A percentile compares a stretch with the other conserved stretches of the same genome.
Evolutionary conservation across 2,329 filamentous ascomycete species (phyloP).

Genomic region (Penicillium janthinellum): DNA sequence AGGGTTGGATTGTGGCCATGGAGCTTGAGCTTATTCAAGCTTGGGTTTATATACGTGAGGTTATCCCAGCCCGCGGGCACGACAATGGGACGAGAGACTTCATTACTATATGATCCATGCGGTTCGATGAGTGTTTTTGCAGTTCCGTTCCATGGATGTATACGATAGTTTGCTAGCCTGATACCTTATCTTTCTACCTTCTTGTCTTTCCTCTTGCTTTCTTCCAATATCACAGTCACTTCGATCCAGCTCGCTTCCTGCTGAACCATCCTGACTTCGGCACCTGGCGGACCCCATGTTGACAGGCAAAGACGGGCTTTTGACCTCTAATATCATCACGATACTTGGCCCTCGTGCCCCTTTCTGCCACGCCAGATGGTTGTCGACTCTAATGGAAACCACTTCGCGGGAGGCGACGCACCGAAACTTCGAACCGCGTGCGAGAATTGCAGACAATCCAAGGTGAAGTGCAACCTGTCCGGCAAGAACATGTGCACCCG

Average conservation of each 20-base stretch:
- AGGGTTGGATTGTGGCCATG: slow-evolving; percentile 8
- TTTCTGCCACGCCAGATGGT: slow-evolving; percentile 27
- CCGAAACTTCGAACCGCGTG: slow-evolving; percentile 43
- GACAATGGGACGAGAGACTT: background rate
- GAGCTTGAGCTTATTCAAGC: slow-evolving; percentile 24
- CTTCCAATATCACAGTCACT: background rate
- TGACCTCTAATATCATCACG: background rate
- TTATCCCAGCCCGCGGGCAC: background rate
- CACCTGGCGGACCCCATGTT: background rate
- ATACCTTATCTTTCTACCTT: background rate
- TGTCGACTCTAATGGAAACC: slow-evolving; percentile 27
- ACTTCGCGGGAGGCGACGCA: slow-evolving; percentile 28
- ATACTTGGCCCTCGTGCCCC: background rate
- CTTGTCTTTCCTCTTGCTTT: background rate
- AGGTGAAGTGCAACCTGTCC: slow-evolving; percentile 43
- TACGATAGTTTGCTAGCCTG: background rate
- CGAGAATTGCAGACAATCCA: slow-evolving; percentile 44
- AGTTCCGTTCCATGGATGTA: background rate
- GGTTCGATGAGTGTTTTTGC: background rate
- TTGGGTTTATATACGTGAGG: slow-evolving; percentile 19
- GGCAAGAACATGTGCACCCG: slow-evolving; percentile 41
- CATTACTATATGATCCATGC: background rate
- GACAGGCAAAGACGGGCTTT: background rate
- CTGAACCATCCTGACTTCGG: background rate
- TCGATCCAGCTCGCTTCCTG: background rate